These are phyloP conservation scores for Talaromyces trachyspermus DNA, from an alignment of 495 filamentous ascomycete species.

Conservation along the genomic window DNA sequence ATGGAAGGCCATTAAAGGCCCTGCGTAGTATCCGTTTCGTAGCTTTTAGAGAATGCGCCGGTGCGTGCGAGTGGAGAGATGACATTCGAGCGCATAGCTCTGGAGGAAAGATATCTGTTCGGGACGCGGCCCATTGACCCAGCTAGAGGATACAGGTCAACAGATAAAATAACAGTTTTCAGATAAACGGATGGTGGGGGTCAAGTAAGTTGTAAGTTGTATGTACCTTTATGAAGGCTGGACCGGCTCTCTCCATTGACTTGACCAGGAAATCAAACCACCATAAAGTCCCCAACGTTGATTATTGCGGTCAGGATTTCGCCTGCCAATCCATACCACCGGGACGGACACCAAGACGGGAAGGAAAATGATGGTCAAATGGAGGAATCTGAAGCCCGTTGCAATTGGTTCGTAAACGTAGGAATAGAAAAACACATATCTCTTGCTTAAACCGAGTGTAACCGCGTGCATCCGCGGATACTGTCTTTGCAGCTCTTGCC, in stretches of 20 bases:
- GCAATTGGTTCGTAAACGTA: constrained; percentile 82
- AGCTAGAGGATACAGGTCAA: constrained; percentile 50
- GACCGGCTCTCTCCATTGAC: constrained; percentile 88
- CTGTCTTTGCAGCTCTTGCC: constrained; percentile 62
- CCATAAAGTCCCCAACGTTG: constrained; percentile 80
- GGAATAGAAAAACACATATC: constrained; percentile 56
- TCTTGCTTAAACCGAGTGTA: constrained; percentile 45
- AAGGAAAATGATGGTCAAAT: constrained; percentile 81
- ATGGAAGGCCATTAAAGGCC: constrained; percentile 72
- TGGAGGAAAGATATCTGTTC: constrained; percentile 94
- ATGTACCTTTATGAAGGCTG: constrained; percentile 93
- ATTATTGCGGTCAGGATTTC: constrained; percentile 51
- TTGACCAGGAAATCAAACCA: constrained; percentile 89
- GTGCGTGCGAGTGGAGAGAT: constrained; percentile 86
- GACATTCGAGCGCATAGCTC: constrained; percentile 93
- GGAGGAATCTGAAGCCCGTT: constrained; percentile 77
- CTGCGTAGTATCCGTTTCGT: constrained; percentile 72
- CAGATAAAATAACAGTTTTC: not conserved
- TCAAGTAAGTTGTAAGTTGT: not conserved
- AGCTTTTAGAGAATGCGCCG: constrained; percentile 74
- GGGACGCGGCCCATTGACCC: constrained; percentile 97
- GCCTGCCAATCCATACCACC: constrained; percentile 66
- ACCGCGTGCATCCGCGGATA: constrained; percentile 52
- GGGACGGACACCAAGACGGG: constrained; percentile 80
- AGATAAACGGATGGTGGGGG: not conserved